Evolutionary conservation across 768 basidiomycete species (phyloP), one percentile per base, ranked within the genome.

Genomic region (Grammothele lineata): DNA sequence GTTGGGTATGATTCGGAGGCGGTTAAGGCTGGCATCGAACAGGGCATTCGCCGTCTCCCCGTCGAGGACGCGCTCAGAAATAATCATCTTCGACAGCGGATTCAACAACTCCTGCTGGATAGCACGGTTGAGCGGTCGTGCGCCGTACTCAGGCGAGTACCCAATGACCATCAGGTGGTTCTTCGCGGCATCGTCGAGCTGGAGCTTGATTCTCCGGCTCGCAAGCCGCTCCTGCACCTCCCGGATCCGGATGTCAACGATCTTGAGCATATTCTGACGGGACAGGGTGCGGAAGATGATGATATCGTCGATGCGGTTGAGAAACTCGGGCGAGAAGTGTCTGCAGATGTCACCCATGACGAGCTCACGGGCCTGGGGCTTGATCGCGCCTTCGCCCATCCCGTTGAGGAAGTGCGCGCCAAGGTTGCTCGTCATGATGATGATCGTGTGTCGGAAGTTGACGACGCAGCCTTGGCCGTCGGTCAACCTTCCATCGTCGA

Each of bases 31-130:
- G 3, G 85, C 80, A 59, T 97, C 92, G 53, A 92, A 92, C 19
- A 77, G 76, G 42, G 96, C 75, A 22, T 67, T 66, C 6, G 88
- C 87, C 0, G 64, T 76, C 66, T 98, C 95, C 11, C 83, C 84
- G 43, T 97, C 92, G 34, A 81, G 73, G 42, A 97, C 72, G 35
- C 82, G 77, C 56, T 87, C 88, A 33, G 90, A 85, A 40, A 98
- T 80, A 35, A 98, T 74, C 73, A 87, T 76, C 46, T 86, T 70
- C 14, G 91, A 90, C 27, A 98, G 70, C 11, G 94, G 95, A 63
- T 96, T 94, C 58, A 98, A 75, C 27, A 99, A 74, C 59, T 97
- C 92, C 57, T 77, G 84, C 67, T 96, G 94, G 55, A 99, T 94
- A 4, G 88, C 79, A 25, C 93, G 80, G 61, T 91, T 90, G 53